Base-by-base conservation (phyloP, 306 rosid species). In the Biancaea sappan region DNA sequence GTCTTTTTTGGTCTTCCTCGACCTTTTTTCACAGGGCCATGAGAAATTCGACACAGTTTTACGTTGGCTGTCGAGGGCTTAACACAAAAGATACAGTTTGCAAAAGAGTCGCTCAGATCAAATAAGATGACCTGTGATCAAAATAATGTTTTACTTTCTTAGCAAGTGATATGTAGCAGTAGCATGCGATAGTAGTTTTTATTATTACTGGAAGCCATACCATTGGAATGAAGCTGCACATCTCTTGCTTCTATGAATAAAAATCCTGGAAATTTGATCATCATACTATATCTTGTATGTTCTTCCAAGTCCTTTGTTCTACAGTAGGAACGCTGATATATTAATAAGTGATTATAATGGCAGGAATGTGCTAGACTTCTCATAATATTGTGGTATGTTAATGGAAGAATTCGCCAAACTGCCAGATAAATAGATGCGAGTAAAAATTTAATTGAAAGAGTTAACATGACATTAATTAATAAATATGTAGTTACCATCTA, bases 401-500 rank as follows among this genome's bases (percentile, higher is more conserved):
- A 7, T 41, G 53, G 41, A 16, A 52, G 16, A 16, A 51, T 72
- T 6, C 10, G 11, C 5, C 24, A 43, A 66, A 67, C 47, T 52
- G 57, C 62, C 12, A 22, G 43, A 56, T 18, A 58, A 24, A 50
- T 19, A 66, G 54, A 50, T 19, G 56, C 19, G 13, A 50, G 21
- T 48, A n/a, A 50, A 19, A 8, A 3, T 52, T 22, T 53, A 22
- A 53, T 24, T 24, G 40, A 24, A 63, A 56, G 43, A 50, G 8
- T 46, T 74, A 31, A 61, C 22, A 22, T 75, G 31, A 21, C 24
- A 19, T 24, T 56, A 75, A 41, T 70, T 46, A 46, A 29, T 57
- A 53, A 57, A 22, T 35, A 32, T 62, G 48, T 9, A 8, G 48
- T 48, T 52, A 51, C 48, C 31, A 34, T 72, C 16, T 60, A 34